Base-by-base conservation (phyloP, 768 basidiomycete genomes). In the Psilocybe tampanensis region DNA sequence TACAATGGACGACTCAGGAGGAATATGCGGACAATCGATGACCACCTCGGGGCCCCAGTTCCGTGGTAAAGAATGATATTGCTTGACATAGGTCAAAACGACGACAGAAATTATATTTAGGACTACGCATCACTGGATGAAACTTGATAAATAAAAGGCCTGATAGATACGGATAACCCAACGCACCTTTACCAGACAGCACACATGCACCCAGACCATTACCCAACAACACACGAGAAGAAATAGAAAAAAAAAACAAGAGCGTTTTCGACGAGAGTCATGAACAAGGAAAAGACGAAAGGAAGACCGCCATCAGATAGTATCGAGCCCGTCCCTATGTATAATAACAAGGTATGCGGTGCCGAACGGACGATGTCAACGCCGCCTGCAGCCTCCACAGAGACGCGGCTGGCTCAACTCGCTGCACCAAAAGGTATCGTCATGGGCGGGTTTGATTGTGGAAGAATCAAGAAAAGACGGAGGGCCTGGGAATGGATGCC, bases 351-450 rank as follows among this genome's bases (percentile, higher is more conserved):
- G 82, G 74, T 74, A 72, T 60, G 63, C 71, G 79, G 79, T 80
- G 82, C 83, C 83, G 77, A 82, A 84, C 82, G 81, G 81, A 76
- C 83, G 77, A 82, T 80, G 80, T 84, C 83, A 84, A 72, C 62
- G 80, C 76, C 65, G 56, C 60, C 60, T 47, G 52, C 56, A 55
- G 56, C 52, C 75, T 73, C 79, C 75, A 72, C 67, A 59, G 64
- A 60, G 59, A 64, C 64, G 73, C 66, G 74, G 76, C 72, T 72
- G 60, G 74, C 82, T 84, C 83, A 81, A 75, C 78, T 76, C 81
- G 72, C 73, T 84, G 83, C 82, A 80, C 80, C 80, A 71, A 64
- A 63, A 63, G 64, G 72, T 81, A 77, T 83, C 82, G 70, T 83
- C 81, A 82, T 75, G 21, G 71, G 74, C 74, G 74, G 64, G 71